Conservation (phyloP, 208 protist genomes). For the Strigomonas culicis region DNA sequence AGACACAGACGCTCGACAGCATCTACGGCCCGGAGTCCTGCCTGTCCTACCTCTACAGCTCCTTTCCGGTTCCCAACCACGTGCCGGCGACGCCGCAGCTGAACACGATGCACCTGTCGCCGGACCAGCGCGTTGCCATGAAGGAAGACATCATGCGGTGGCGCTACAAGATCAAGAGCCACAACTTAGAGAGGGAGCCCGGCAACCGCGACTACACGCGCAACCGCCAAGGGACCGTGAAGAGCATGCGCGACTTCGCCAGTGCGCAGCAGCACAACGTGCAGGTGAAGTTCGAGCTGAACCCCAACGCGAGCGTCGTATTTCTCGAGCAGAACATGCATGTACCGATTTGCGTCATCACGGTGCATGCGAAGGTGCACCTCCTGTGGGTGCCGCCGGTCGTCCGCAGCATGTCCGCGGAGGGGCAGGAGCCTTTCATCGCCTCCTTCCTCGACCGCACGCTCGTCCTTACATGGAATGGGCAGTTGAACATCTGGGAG, state of each 20-base stretch:
- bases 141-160: neutral
- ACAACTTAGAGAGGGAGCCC: neutral
- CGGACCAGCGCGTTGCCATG: neutral
- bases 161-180: neutral
- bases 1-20: constrained; percentile 28
- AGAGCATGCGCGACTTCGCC: constrained; percentile 39
- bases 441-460: constrained; percentile 84
- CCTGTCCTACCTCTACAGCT: neutral
- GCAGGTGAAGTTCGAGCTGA: constrained; percentile 40
- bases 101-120: neutral
- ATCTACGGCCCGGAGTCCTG: constrained; percentile 12
- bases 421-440: constrained; percentile 40
- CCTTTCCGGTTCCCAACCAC: neutral
- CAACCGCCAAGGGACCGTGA: constrained; percentile 38
- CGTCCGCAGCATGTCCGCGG: constrained; percentile 28
- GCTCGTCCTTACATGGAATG: constrained; percentile 36
- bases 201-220: constrained; percentile 35
- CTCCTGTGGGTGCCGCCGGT: constrained; percentile 59
- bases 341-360: constrained; percentile 60
- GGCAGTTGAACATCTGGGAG: constrained; percentile 26
- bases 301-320: constrained; percentile 65
- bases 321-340: constrained; percentile 48
- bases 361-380: constrained; percentile 70
- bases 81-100: neutral
- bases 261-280: constrained; percentile 38